phyloP scores from a whole-genome alignment of 495 filamentous ascomycete genomes.

The Cryomyces antarcticus region DNA sequence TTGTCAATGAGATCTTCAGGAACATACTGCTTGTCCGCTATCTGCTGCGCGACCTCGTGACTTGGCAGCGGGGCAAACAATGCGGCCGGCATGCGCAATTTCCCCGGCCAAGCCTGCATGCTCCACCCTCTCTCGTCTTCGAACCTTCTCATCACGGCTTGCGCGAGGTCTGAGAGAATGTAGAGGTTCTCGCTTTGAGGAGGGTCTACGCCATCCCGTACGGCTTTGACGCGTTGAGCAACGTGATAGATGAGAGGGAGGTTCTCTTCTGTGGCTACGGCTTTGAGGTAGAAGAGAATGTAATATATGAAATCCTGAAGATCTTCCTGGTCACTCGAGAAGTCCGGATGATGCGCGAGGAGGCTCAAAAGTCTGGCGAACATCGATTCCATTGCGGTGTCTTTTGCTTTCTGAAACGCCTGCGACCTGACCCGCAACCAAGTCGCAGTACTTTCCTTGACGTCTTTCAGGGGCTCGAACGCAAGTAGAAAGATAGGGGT shows the following conservation, averaged over 20 bases:
- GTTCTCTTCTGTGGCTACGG: slow-evolving; percentile 69
- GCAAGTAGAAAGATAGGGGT: slow-evolving; percentile 74
- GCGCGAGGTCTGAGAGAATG: slow-evolving; percentile 71
- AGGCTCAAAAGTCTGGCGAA: slow-evolving; percentile 72
- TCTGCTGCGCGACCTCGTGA: slow-evolving; percentile 59
- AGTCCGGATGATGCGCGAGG: slow-evolving; percentile 91
- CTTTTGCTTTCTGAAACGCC: slow-evolving; percentile 27
- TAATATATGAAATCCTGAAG: slow-evolving; percentile 67
- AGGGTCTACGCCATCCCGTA: slow-evolving; percentile 51
- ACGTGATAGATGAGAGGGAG: slow-evolving; percentile 78
- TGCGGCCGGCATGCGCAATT: slow-evolving; percentile 56
- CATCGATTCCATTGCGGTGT: slow-evolving; percentile 57
- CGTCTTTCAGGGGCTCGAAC: slow-evolving; percentile 53
- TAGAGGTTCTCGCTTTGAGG: slow-evolving; percentile 49
- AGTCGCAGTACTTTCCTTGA: slow-evolving; percentile 54
- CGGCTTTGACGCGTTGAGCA: slow-evolving; percentile 81
- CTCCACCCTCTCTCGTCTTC: slow-evolving; percentile 57
- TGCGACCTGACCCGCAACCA: slow-evolving; percentile 66
- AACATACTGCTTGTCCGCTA: slow-evolving; percentile 65
- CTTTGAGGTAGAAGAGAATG: slow-evolving; percentile 69
- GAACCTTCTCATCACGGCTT: slow-evolving; percentile 63
- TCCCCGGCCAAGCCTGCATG: slow-evolving; percentile 64
- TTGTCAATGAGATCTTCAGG: slow-evolving; percentile 64
- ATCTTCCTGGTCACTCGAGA: slow-evolving; percentile 42
- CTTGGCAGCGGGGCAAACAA: slow-evolving; percentile 56